Base-by-base conservation (phyloP, 1,284 basidiomycete species). In the Melampsora occidentalis region DNA sequence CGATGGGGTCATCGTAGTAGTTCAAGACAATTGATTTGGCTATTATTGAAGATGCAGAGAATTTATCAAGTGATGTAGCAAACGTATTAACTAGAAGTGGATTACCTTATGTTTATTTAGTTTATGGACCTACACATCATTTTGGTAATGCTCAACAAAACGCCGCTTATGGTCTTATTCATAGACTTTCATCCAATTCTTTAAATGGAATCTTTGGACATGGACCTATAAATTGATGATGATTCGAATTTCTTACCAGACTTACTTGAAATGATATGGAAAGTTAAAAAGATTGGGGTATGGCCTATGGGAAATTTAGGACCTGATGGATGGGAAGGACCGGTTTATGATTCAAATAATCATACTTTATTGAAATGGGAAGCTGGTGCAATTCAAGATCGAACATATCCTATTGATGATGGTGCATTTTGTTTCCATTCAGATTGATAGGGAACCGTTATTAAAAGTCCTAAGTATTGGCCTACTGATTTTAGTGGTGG, bases 261-360 rank as follows among this genome's bases (percentile, higher is more conserved):
- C 18, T 63, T 78, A 18, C 46, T 77, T 3, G 61, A 61, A n/a
- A 72, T 71, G 49, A 71, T 78, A n/a, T 78, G 78, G 78, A 49
- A 53, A 22, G 53, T 70, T n/a, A 51, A 53, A 25, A n/a, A 46
- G 35, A 70, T 77, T 33, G 76, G 75, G 9, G 71, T 78, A 33
- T 78, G 78, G 78, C 78, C 78, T 2, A 78, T 78, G 68, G 78
- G 78, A 7, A 77, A 78, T 39, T 57, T 78, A 25, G 71, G 76
- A 28, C 75, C 78, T 1, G 3, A 63, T 25, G 76, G 78, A 22
- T 78, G 75, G 76, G 78, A 78, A 48, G 76, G 78, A 49, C 78
- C 78, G 1, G 16, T 69, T 12, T 77, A 71, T 25, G 77, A 78
- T 48, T 31, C 35, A n/a, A 18, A n/a, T 2, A 69, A 67, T 28